Evolutionary conservation across 768 basidiomycete species (phyloP), one percentile per base, ranked within the genome.

Genomic region (Neoboletus magnificus): DNA sequence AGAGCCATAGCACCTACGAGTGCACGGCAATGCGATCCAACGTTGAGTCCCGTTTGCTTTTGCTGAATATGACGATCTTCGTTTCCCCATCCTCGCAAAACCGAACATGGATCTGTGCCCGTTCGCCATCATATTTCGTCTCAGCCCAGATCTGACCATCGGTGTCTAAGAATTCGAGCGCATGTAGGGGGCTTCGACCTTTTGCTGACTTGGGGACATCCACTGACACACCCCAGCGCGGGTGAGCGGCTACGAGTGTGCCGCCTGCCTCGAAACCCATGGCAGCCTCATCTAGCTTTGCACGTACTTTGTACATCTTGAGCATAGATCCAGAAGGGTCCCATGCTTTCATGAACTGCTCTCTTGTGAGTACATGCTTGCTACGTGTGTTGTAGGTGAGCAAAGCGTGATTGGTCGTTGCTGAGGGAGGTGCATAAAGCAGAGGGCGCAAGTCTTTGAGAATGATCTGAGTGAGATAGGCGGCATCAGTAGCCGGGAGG

Each of bases 71-170:
- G 1, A 73, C 84, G 56, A 95, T 87, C 33, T 73, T 74, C 5
- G 78, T 70, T 6, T 68, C 60, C 0, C 62, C 68, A 15, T 75
- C 67, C 4, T 61, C 63, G 5, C 64, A 56, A 2, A 86, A 65
- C 64, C 86, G 77, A 23, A 93, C 81, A 65, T 98, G 94, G 27
- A 95, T 92, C 62, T 98, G 94, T 52, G 93, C 87, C n/a, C 94
- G 80, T 71, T 96, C 93, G 11, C 94, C 94, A 55, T 96, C 94
- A 68, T 95, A 95, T 70, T 98, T 98, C 0, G 86, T 93, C 73
- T 98, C 94, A 2, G 87, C 90, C 83, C 89, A 95, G 10, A 93
- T 76, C 42, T 52, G 49, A 25, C 56, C 54, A 13, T 61, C 55
- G 9, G 54, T 58, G 18, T 67, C 60, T 15, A 73, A 56, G 27